A percentile compares a stretch with the other conserved stretches of the same genome.
These are phyloP conservation scores for Protea cynaroides DNA, from an alignment of 164 flowering plant species.

Conservation along the genomic window DNA sequence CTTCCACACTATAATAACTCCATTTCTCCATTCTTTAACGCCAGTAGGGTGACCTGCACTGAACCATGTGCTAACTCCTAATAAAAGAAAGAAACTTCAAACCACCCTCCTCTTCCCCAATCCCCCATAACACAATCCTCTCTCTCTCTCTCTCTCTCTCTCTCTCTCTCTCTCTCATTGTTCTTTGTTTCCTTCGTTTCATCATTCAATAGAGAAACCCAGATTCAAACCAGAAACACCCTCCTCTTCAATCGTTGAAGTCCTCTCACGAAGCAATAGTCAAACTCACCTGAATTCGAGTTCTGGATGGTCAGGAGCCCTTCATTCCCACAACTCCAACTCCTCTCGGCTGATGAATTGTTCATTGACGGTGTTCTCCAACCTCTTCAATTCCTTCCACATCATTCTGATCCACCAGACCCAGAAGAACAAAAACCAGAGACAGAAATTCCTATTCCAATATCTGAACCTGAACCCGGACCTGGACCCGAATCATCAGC, in stretches of 20 bases:
- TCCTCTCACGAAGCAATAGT: conserved; percentile 25
- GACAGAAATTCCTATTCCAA: background rate
- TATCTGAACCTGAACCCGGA: conserved; percentile 9
- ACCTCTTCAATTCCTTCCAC: conserved; percentile 50
- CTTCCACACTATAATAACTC: too few species aligned
- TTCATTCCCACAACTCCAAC: conserved; percentile 40
- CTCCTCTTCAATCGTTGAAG: background rate
- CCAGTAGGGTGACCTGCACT: background rate
- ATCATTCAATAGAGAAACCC: conserved; percentile 19
- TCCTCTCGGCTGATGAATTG: conserved; percentile 73
- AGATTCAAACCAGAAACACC: conserved; percentile 2
- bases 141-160: conserved; percentile 23
- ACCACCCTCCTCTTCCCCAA: conserved; percentile 5
- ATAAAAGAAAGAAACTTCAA: background rate
- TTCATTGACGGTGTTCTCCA: conserved; percentile 76
- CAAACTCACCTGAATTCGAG: conserved; percentile 75
- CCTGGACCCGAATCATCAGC: conserved; percentile 22
- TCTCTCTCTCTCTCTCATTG: conserved; percentile 31
- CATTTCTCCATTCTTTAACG: conserved; percentile 1
- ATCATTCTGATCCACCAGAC: conserved; percentile 6
- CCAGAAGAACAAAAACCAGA: conserved; percentile 12
- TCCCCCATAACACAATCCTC: conserved; percentile 2
- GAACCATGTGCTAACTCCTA: conserved; percentile 13
- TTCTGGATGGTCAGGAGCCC: conserved; percentile 79
- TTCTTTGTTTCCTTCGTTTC: too few species aligned